A percentile compares a stretch with the other conserved stretches of the same genome.
Evolutionary conservation across 768 basidiomycete species (phyloP).

Genomic region (Lyophyllum shimeji): DNA sequence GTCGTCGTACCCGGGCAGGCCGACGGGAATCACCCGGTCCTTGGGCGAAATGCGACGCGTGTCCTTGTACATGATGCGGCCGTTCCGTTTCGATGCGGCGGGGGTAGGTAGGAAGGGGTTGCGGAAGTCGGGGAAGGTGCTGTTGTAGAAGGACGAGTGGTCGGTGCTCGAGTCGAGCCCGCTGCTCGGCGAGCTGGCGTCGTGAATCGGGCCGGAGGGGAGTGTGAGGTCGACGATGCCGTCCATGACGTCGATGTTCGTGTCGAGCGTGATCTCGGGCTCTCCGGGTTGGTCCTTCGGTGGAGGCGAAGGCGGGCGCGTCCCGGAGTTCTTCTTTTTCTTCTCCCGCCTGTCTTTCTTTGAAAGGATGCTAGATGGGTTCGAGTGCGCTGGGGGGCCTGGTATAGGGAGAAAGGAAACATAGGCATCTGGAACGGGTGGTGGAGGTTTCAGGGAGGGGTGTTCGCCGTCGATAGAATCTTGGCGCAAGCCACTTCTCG

Average conservation of each 20-base stretch:
- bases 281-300: constrained; percentile 29
- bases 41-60: constrained; percentile 54
- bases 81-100: constrained; percentile 26
- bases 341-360: constrained; percentile 32
- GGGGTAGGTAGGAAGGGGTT: constrained; percentile 39
- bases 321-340: constrained; percentile 33
- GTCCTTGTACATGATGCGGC: constrained; percentile 21
- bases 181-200: constrained; percentile 42
- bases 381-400: constrained; percentile 9
- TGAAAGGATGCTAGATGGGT: constrained; percentile 9
- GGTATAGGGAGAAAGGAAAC: constrained; percentile 21
- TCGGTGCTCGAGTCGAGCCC: constrained; percentile 38
- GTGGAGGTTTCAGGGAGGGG: constrained; percentile 34
- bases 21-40: constrained; percentile 8
- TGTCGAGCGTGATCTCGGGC: constrained; percentile 51
- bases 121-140: constrained; percentile 34
- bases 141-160: constrained; percentile 21
- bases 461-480: constrained; percentile 34
- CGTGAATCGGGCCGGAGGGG: constrained; percentile 18
- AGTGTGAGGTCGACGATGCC: constrained; percentile 66
- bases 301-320: constrained; percentile 28
- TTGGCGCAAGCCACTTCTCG: constrained; percentile 36
- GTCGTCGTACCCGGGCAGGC: constrained; percentile 3
- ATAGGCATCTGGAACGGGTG: constrained; percentile 27
- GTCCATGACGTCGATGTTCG: constrained; percentile 74